phyloP scores from a whole-genome alignment of 129 eudicot species.

The Pulicaria dysenterica region DNA sequence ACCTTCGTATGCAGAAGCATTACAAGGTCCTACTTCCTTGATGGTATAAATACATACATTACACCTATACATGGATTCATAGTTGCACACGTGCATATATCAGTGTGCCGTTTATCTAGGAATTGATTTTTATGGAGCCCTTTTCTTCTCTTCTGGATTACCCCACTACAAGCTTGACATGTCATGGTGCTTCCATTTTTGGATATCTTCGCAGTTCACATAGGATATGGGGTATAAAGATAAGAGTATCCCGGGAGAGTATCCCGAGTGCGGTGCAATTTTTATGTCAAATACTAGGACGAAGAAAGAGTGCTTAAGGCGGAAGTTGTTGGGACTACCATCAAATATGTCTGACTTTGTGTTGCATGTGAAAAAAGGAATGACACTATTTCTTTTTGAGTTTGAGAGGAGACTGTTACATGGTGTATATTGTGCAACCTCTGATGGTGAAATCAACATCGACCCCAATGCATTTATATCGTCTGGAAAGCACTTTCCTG shows the following conservation, averaged over 20 bases:
- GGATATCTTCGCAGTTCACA: slow-evolving; percentile 38
- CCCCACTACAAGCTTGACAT: slow-evolving; percentile 23
- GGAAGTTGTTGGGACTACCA: slow-evolving; percentile 67
- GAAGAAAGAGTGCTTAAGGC: slow-evolving; percentile 56
- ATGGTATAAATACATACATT: neutral
- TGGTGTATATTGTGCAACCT: slow-evolving; percentile 78
- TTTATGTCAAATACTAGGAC: slow-evolving; percentile 62
- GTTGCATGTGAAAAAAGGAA: slow-evolving; percentile 74
- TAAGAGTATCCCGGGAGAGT: slow-evolving; percentile 36
- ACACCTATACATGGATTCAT: neutral
- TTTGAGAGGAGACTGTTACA: slow-evolving; percentile 52
- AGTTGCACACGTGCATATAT: neutral
- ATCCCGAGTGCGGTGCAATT: slow-evolving; percentile 76
- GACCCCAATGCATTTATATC: slow-evolving; percentile 57
- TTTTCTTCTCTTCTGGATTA: slow-evolving; percentile 13
- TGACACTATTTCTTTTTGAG: slow-evolving; percentile 80
- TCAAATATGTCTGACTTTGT: slow-evolving; percentile 54
- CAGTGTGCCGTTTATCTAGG: neutral
- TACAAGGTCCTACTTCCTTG: no score
- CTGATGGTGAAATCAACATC: slow-evolving; percentile 74
- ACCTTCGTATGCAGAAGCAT: no score
- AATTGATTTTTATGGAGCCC: slow-evolving; percentile 12
- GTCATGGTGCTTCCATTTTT: slow-evolving; percentile 17
- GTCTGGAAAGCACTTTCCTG: slow-evolving; percentile 57
- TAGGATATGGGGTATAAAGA: slow-evolving; percentile 34